Evolutionary conservation across 352 stramenopile species (phyloP).

Genomic region (Peronospora farinosa): DNA sequence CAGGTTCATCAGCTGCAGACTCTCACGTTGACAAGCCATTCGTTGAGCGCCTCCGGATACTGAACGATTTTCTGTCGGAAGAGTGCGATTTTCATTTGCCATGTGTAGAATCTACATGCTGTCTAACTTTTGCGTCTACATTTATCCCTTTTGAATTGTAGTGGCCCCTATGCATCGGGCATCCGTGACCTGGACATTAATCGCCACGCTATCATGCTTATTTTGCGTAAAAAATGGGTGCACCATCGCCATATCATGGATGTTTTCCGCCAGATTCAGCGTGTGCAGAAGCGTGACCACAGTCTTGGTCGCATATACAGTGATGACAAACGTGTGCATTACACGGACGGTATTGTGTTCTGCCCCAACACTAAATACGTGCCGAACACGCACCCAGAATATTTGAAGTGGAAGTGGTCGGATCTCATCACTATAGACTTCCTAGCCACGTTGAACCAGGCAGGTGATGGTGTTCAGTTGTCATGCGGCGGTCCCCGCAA

Average conservation of each 20-base stretch:
- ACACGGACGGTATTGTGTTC: constrained; percentile 88
- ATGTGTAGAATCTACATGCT: background rate
- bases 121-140: constrained; percentile 6
- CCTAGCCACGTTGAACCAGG: constrained; percentile 48
- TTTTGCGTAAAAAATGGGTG: constrained; percentile 83
- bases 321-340: constrained; percentile 80
- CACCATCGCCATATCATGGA: constrained; percentile 74
- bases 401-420: constrained; percentile 90
- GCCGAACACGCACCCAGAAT: constrained; percentile 80
- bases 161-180: constrained; percentile 57
- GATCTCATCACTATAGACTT: constrained; percentile 89
- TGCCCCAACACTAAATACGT: constrained; percentile 84
- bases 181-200: constrained; percentile 64
- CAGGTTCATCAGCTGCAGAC: constrained; percentile 51
- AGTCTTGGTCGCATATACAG: constrained; percentile 73
- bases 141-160: constrained; percentile 19
- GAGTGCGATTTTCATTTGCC: constrained; percentile 40
- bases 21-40: constrained; percentile 83
- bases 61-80: constrained; percentile 82
- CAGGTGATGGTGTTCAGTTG: constrained; percentile 50
- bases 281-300: constrained; percentile 68
- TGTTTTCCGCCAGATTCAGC: constrained; percentile 78
- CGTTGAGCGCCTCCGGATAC: constrained; percentile 62
- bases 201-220: constrained; percentile 56
- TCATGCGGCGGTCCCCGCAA: constrained; percentile 72